Evolutionary conservation across 345 rosid genomes (phyloP).

Genomic region (Euphorbia pulcherrima): DNA sequence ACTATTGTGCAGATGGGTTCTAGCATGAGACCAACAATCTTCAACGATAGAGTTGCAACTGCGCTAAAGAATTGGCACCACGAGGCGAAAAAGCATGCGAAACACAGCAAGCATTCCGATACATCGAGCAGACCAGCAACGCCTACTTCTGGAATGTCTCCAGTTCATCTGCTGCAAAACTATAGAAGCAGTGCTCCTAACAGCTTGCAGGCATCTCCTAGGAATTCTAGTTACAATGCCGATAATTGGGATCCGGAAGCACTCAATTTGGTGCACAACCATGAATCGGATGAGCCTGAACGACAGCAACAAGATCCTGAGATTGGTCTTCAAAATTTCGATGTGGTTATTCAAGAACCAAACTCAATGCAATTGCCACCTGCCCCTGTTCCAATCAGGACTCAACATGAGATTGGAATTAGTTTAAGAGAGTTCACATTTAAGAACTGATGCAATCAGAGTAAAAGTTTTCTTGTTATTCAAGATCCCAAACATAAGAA

Average conservation of each 20-base stretch:
- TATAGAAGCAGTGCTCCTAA: constrained; percentile 36
- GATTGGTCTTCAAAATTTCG: constrained; percentile 22
- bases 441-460: background rate
- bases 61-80: constrained; percentile 80
- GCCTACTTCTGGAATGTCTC: constrained; percentile 62
- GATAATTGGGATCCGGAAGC: constrained; percentile 55
- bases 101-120: constrained; percentile 47
- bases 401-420: constrained; percentile 20
- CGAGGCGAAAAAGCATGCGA: constrained; percentile 53
- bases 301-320: background rate
- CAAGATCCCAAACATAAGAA: too few species aligned
- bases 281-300: constrained; percentile 14
- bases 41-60: constrained; percentile 65
- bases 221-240: constrained; percentile 26
- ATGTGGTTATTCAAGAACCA: constrained; percentile 17
- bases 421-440: constrained; percentile 22
- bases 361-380: constrained; percentile 21
- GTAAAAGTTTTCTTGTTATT: background rate
- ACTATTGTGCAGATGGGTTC: constrained; percentile 85
- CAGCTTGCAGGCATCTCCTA: constrained; percentile 42
- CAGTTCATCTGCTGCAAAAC: constrained; percentile 62
- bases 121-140: constrained; percentile 66
- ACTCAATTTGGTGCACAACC: constrained; percentile 30
- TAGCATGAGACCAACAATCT: constrained; percentile 76
- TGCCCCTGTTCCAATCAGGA: constrained; percentile 12